Percentiles rank a stretch among this genome's conserved stretches.
Conservation (phyloP, 352 stramenopile species). For the Phytophthora citricola region DNA sequence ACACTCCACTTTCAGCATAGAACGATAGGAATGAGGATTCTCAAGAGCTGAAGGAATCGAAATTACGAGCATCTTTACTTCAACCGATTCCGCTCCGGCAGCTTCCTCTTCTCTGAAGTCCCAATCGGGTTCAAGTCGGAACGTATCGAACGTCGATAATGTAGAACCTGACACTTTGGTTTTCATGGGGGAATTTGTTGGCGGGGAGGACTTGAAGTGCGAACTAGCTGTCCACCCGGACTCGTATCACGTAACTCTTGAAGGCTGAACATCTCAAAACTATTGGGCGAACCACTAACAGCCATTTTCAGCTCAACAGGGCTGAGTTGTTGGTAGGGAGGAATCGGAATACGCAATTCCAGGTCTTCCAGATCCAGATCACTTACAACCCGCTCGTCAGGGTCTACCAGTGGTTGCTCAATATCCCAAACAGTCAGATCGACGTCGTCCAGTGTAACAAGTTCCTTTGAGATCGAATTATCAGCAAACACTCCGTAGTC, state of each 20-base stretch:
- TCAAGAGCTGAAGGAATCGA: conserved; percentile 35
- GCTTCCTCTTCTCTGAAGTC: background rate
- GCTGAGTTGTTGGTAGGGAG: background rate
- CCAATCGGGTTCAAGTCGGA: background rate
- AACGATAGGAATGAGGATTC: conserved; percentile 41
- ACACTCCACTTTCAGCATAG: conserved; percentile 45
- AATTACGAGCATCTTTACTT: conserved; percentile 56
- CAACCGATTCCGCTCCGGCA: background rate
- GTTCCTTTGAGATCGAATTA: too few relatives aligned
- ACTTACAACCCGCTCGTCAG: background rate
- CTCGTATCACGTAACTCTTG: background rate
- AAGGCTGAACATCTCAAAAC: background rate
- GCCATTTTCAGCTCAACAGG: background rate
- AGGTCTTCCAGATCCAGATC: background rate
- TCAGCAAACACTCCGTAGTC: too few relatives aligned
- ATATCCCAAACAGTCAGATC: too few relatives aligned
- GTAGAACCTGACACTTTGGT: too few relatives aligned
- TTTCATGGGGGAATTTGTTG: too few relatives aligned
- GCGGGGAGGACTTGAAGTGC: too few relatives aligned
- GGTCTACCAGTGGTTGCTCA: background rate
- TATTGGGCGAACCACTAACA: background rate
- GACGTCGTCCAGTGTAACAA: too few relatives aligned
- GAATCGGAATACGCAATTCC: background rate
- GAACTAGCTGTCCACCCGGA: too few relatives aligned
- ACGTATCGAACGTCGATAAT: too few relatives aligned